A percentile compares a stretch with the other conserved stretches of the same genome.
phyloP scores from a whole-genome alignment of 179 eudicot genomes.

The Silene vulgaris region DNA sequence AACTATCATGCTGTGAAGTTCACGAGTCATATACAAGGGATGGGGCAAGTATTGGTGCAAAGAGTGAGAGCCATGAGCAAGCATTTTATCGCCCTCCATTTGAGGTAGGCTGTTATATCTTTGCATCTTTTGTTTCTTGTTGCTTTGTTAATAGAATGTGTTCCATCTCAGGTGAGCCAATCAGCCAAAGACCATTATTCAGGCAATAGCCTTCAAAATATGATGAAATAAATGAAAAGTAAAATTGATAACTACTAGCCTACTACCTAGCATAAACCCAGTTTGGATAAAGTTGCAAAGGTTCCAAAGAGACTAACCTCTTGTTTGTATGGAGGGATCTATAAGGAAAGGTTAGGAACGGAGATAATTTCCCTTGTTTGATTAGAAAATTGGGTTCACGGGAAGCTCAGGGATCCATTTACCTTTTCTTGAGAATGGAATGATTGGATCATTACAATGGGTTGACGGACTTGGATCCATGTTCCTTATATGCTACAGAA shows the following conservation, averaged over 20 bases:
- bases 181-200: not conserved
- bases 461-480: not conserved
- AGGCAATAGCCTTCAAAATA: not conserved
- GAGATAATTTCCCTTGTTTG: not conserved
- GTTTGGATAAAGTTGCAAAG: too few relatives aligned
- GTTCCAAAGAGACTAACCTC: too few relatives aligned
- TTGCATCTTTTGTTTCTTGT: not conserved
- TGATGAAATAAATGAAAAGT: not conserved
- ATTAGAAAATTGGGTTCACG: not conserved
- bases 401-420: not conserved
- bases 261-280: not conserved
- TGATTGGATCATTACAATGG: not conserved
- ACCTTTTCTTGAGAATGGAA: not conserved
- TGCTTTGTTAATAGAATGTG: not conserved
- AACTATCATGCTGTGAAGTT: slow-evolving; percentile 87
- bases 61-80: slow-evolving; percentile 72
- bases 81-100: slow-evolving; percentile 85
- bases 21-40: slow-evolving; percentile 58
- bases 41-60: slow-evolving; percentile 67
- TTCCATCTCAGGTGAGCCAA: not conserved
- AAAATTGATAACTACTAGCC: not conserved
- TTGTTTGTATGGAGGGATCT: too few relatives aligned
- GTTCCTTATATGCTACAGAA: not conserved
- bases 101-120: slow-evolving; percentile 45
- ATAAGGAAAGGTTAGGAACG: not conserved